Evolutionary conservation across 2,329 filamentous ascomycete species (phyloP).

Genomic region (Tolypocladium album): DNA sequence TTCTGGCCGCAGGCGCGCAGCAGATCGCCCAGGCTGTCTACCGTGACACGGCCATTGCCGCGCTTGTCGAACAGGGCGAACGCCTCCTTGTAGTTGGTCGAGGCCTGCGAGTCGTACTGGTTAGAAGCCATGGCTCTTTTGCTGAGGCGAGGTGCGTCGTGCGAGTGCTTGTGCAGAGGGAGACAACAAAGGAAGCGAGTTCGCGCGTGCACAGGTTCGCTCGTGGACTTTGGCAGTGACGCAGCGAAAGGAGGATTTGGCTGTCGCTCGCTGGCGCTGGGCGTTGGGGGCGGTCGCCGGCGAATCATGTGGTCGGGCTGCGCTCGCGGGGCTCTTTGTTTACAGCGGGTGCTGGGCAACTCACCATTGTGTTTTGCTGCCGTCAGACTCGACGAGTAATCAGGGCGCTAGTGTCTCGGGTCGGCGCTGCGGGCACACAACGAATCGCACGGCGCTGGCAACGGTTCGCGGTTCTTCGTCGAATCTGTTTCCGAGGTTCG

Average conservation of each 20-base stretch:
- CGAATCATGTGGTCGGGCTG: conserved; percentile 19
- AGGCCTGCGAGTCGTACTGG: conserved; percentile 48
- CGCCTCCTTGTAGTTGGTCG: conserved; percentile 99
- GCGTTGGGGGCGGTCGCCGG: conserved; percentile 7
- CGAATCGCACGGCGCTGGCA: not conserved
- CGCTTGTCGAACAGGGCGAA: conserved; percentile 99
- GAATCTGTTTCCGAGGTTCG: conserved; percentile 1
- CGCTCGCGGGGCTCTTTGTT: conserved; percentile 22
- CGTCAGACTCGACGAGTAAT: conserved; percentile 4
- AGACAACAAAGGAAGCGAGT: not conserved
- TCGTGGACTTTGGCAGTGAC: not conserved
- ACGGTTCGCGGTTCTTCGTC: not conserved
- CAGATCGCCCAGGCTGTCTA: conserved; percentile 83
- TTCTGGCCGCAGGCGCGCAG: conserved; percentile 97
- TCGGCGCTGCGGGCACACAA: not conserved
- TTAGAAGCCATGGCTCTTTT: conserved; percentile 36
- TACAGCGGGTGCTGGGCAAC: conserved; percentile 23
- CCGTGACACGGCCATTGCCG: conserved; percentile 81
- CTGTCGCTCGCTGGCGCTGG: not conserved
- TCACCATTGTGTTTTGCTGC: conserved; percentile 23
- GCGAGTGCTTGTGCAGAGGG: not conserved
- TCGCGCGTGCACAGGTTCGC: not conserved
- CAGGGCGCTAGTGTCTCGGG: not conserved
- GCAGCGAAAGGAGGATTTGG: not conserved
- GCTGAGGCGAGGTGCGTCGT: not conserved